phyloP scores from a whole-genome alignment of 2,329 filamentous ascomycete genomes.

The Pseudogymnoascus sp. region DNA sequence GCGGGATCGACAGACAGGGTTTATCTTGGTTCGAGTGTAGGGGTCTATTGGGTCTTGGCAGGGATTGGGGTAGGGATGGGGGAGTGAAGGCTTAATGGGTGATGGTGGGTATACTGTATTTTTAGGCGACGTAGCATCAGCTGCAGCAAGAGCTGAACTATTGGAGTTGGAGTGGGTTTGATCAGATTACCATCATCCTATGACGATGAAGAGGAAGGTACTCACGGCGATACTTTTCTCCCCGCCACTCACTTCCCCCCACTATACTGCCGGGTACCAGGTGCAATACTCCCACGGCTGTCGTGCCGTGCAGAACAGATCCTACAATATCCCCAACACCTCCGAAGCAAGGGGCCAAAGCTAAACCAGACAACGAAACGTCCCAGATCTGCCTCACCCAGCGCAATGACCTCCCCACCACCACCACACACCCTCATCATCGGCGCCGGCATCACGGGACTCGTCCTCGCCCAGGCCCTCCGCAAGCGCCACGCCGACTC shows the following conservation, averaged over 20 bases:
- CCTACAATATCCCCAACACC: not conserved
- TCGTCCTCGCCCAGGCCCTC: conserved; percentile 27
- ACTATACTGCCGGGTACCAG: not conserved
- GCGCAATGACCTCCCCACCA: not conserved
- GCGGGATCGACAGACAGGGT: not conserved
- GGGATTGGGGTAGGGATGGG: not conserved
- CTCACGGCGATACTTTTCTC: not conserved
- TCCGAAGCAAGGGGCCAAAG: not conserved
- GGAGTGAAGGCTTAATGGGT: not conserved
- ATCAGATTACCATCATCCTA: not conserved
- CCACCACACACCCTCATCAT: conserved; percentile 24
- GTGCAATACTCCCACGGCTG: not conserved
- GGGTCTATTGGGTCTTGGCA: not conserved
- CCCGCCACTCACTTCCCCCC: not conserved
- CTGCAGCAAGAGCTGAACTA: not conserved
- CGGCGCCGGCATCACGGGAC: conserved; percentile 28
- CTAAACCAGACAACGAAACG: not conserved
- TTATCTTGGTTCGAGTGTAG: not conserved
- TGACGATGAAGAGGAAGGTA: not conserved
- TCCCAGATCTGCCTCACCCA: not conserved
- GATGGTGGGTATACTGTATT: not conserved
- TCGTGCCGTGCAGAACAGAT: not conserved
- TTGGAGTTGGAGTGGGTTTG: not conserved
- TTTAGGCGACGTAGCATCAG: not conserved
- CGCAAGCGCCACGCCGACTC: conserved; percentile 15